Conservation (phyloP, 768 basidiomycete genomes). For the Russula virescens region DNA sequence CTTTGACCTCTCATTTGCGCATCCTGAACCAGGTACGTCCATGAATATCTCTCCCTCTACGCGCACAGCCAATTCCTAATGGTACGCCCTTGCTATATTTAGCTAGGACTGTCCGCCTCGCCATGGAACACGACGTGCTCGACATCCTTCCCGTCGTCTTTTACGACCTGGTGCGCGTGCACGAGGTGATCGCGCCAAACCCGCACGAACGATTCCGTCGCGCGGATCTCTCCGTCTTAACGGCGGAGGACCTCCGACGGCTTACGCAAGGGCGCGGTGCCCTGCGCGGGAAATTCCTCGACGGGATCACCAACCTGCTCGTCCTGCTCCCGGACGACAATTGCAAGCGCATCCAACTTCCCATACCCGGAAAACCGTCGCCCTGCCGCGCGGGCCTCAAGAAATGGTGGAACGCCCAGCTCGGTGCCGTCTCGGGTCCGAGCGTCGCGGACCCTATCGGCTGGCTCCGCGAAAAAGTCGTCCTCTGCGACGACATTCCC, state of each 20-base stretch:
- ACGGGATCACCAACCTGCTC: constrained; percentile 55
- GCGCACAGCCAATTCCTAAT: background rate
- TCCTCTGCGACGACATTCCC: constrained; percentile 15
- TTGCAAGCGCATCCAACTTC: constrained; percentile 81
- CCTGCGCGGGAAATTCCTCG: constrained; percentile 15
- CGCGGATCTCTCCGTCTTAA: constrained; percentile 18
- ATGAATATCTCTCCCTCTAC: background rate
- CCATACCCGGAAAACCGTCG: constrained; percentile 40
- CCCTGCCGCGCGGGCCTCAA: constrained; percentile 12
- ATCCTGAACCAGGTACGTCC: constrained; percentile 18
- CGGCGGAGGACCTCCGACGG: constrained; percentile 20
- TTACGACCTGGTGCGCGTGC: constrained; percentile 19
- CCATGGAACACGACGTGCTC: constrained; percentile 16
- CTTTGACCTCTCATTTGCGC: constrained; percentile 19
- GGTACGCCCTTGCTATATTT: background rate
- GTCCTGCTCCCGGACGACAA: constrained; percentile 84
- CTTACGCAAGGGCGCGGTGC: constrained; percentile 18
- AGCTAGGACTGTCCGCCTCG: constrained; percentile 20
- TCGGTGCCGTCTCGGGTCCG: constrained; percentile 12
- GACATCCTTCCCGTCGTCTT: constrained; percentile 23
- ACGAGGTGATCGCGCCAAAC: constrained; percentile 15
- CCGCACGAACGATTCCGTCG: constrained; percentile 14
- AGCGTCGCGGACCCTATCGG: constrained; percentile 17
- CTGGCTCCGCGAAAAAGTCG: constrained; percentile 12
- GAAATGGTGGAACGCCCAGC: constrained; percentile 18